Conservation (phyloP, 306 rosid species). For the Phaseolus lunatus region DNA sequence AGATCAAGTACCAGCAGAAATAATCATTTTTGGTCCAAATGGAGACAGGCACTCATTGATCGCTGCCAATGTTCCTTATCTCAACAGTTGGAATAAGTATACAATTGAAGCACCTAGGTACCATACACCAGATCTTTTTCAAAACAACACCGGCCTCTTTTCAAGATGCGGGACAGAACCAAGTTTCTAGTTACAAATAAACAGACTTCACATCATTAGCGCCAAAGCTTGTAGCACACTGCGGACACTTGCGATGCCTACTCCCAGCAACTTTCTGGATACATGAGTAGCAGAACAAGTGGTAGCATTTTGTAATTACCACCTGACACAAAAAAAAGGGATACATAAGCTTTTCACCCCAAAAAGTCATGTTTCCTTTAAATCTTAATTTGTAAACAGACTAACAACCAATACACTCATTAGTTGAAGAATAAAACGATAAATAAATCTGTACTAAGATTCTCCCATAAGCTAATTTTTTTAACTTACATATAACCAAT, state of each 20-base stretch:
- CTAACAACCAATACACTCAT: neutral
- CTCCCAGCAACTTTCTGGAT: conserved; percentile 75
- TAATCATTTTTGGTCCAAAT: conserved; percentile 50
- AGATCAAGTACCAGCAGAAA: conserved; percentile 50
- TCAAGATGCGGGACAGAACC: conserved; percentile 40
- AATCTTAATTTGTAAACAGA: conserved; percentile 6
- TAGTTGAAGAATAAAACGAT: no score
- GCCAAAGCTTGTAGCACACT: conserved; percentile 81
- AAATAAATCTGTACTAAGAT: neutral
- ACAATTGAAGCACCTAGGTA: conserved; percentile 49
- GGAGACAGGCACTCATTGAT: conserved; percentile 44
- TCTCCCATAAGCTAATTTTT: neutral
- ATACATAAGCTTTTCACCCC: conserved; percentile 9
- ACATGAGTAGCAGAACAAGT: conserved; percentile 91
- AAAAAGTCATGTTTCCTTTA: neutral
- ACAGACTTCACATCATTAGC: conserved; percentile 94
- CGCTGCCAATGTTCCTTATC: conserved; percentile 53
- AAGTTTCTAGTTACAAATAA: conserved; percentile 66
- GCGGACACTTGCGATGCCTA: conserved; percentile 94
- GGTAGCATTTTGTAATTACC: conserved; percentile 98
- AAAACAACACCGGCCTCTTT: conserved; percentile 42
- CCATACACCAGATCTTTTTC: conserved; percentile 52
- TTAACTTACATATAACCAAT: no score
- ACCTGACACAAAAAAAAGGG: conserved; percentile 64
- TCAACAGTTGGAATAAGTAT: conserved; percentile 50